Conservation (phyloP, 768 basidiomycete genomes). For the Lactifluus pinguis region DNA sequence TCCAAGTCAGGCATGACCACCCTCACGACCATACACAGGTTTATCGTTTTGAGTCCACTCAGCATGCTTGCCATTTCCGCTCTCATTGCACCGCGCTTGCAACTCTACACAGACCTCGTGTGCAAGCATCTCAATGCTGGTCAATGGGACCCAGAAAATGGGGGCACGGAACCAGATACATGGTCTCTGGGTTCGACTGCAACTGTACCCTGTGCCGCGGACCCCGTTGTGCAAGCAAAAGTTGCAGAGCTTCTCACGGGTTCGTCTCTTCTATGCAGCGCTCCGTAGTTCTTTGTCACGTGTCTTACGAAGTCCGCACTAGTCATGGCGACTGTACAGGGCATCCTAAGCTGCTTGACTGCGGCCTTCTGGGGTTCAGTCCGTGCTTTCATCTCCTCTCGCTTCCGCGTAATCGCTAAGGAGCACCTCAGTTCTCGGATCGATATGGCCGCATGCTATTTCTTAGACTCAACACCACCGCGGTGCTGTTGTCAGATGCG, state of each 20-base stretch:
- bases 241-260: slow-evolving; percentile 59
- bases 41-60: slow-evolving; percentile 46
- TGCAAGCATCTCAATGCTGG: slow-evolving; percentile 37
- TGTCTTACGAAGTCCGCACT: background rate
- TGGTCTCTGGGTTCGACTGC: background rate
- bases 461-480: slow-evolving; percentile 51
- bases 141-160: background rate
- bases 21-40: slow-evolving; percentile 33
- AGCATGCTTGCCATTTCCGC: slow-evolving; percentile 45
- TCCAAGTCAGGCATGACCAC: background rate
- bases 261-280: slow-evolving; percentile 26
- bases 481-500: slow-evolving; percentile 52
- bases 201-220: slow-evolving; percentile 43
- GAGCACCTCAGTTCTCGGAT: slow-evolving; percentile 55
- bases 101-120: slow-evolving; percentile 64
- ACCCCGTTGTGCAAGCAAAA: slow-evolving; percentile 66
- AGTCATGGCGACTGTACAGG: slow-evolving; percentile 60
- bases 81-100: slow-evolving; percentile 60
- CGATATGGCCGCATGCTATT: slow-evolving; percentile 60
- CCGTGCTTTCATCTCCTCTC: slow-evolving; percentile 24
- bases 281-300: background rate
- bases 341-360: slow-evolving; percentile 68
- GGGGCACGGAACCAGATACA: background rate
- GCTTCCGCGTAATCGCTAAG: background rate
- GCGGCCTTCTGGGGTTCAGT: slow-evolving; percentile 84